Conservation (phyloP, 176 grass and related monocot genomes). For the Oryza meridionalis region DNA sequence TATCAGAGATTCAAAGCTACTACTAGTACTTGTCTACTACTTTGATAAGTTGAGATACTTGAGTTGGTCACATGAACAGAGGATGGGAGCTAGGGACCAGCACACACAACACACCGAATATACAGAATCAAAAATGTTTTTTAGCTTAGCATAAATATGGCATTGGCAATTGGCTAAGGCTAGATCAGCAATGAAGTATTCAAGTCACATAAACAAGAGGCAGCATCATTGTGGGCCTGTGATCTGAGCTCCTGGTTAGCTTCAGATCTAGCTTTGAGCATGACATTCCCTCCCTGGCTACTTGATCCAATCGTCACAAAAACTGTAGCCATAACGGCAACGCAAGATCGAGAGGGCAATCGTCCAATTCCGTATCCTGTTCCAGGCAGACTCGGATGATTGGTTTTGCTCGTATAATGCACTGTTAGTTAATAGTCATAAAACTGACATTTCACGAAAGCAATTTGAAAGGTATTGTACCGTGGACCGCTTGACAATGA, state of each 20-base stretch:
- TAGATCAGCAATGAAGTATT: too few species aligned
- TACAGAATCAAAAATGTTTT: neutral
- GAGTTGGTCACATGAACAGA: slow-evolving; percentile 12
- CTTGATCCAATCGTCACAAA: neutral
- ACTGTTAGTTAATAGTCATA: neutral
- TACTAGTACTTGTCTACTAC: neutral
- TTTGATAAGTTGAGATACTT: neutral
- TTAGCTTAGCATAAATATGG: neutral
- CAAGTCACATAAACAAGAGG: neutral
- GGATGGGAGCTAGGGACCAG: slow-evolving; percentile 9
- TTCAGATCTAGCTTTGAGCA: neutral
- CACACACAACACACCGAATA: neutral
- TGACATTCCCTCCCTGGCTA: slow-evolving; percentile 24
- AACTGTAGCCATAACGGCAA: neutral
- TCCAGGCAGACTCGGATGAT: neutral
- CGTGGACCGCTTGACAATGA: neutral
- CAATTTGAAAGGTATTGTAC: neutral
- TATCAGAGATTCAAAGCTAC: neutral
- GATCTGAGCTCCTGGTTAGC: neutral
- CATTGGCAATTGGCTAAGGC: neutral
- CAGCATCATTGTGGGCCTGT: neutral
- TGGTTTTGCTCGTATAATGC: neutral
- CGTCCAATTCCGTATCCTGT: neutral
- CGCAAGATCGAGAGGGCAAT: neutral
- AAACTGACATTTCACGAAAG: too few species aligned